Percentiles rank a stretch among this genome's conserved stretches.
These are phyloP conservation scores for Syzygium syzygioides DNA, from an alignment of 441 rosid species.

Conservation along the genomic window DNA sequence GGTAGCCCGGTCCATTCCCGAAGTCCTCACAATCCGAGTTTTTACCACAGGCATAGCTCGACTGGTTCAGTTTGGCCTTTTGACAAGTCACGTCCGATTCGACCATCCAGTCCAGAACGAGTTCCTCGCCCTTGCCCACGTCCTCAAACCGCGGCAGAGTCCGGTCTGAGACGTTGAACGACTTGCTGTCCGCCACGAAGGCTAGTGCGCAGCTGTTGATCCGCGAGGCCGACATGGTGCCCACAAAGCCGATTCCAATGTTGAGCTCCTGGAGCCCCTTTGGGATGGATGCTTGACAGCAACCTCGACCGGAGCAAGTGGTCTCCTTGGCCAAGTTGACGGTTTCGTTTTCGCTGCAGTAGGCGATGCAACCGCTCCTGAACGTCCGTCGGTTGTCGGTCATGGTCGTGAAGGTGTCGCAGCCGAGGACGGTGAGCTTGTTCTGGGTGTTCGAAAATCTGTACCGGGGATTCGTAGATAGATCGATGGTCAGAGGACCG, in stretches of 20 bases:
- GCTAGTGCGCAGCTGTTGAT: not conserved
- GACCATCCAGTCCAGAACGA: not conserved
- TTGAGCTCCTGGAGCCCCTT: not conserved
- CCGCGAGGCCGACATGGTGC: not conserved
- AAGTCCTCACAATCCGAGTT: accelerated
- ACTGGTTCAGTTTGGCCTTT: accelerated
- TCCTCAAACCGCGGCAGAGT: not conserved
- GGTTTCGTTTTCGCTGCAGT: accelerated
- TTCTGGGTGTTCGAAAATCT: not conserved
- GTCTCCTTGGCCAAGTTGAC: accelerated
- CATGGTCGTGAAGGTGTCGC: accelerated
- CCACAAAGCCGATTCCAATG: too few relatives aligned
- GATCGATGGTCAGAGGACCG: not conserved
- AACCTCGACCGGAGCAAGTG: not conserved
- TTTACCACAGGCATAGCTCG: not conserved
- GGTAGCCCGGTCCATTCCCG: not conserved
- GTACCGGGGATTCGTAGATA: not conserved
- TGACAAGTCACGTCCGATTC: not conserved
- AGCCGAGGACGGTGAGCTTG: not conserved
- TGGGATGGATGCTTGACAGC: not conserved
- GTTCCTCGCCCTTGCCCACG: not conserved
- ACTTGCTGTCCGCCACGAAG: not conserved
- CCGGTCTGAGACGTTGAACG: not conserved
- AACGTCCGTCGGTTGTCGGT: not conserved
- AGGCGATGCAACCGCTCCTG: not conserved